A percentile compares a stretch with the other conserved stretches of the same genome.
These are phyloP conservation scores for Pichia sp. DNA, from an alignment of 1,139 yeast species.

Conservation along the genomic window DNA sequence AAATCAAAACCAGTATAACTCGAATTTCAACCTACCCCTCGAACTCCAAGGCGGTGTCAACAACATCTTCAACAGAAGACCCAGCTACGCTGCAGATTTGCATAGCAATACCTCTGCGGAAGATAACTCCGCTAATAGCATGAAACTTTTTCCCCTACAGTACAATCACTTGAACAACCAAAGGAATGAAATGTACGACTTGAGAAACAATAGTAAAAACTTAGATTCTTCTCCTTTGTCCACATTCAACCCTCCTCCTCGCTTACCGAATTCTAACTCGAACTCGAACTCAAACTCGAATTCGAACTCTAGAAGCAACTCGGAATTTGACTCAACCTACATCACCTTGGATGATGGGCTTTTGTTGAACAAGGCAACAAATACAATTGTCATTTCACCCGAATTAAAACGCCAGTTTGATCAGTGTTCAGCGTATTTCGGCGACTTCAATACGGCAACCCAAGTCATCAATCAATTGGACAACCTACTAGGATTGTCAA, in stretches of 20 bases:
- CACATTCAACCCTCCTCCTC: neutral
- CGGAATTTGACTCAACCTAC: constrained; percentile 19
- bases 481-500: constrained; percentile 21
- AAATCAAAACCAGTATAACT: constrained; percentile 14
- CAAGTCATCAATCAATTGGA: constrained; percentile 40
- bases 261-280: neutral
- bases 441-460: constrained; percentile 29
- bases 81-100: constrained; percentile 61
- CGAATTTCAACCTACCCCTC: constrained; percentile 45
- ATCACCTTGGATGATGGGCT: constrained; percentile 54
- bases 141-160: constrained; percentile 10
- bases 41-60: constrained; percentile 65
- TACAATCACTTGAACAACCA: constrained; percentile 9
- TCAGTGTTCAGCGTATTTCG: constrained; percentile 48
- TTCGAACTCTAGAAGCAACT: constrained; percentile 1
- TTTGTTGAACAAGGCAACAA: constrained; percentile 44
- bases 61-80: constrained; percentile 58
- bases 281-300: neutral
- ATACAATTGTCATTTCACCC: constrained; percentile 47
- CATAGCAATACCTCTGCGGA: constrained; percentile 25
- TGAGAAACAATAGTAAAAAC: constrained; percentile 21
- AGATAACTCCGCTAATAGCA: neutral
- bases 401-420: constrained; percentile 43
- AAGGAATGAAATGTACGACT: constrained; percentile 12
- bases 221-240: constrained; percentile 20